Evolutionary conservation across 83 land plant species (phyloP).

Genomic region (Picea mariana): DNA sequence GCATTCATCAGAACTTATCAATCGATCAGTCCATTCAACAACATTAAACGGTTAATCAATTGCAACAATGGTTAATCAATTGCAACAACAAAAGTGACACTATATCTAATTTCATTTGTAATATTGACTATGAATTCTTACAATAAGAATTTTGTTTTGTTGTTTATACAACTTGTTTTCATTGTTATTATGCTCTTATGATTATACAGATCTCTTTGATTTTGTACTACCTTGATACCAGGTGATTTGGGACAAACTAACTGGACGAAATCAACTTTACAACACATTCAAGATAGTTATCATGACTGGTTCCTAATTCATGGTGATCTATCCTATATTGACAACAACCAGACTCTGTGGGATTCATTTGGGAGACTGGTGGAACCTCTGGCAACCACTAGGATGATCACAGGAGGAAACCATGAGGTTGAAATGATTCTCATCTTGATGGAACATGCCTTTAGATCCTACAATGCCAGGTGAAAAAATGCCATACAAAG

Average conservation of each 20-base stretch:
- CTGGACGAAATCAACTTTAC: conserved; percentile 51
- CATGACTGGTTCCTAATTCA: conserved; percentile 60
- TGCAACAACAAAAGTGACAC: too few species aligned
- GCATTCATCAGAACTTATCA: too few species aligned
- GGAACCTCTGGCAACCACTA: conserved; percentile 62
- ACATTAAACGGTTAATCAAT: too few species aligned
- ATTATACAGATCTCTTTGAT: too few species aligned
- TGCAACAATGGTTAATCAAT: too few species aligned
- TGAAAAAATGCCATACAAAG: conserved; percentile 56
- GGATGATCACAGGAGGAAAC: conserved; percentile 67
- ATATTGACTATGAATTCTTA: too few species aligned
- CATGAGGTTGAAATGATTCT: conserved; percentile 50
- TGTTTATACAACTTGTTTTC: too few species aligned
- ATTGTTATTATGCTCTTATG: too few species aligned
- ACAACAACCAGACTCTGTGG: conserved; percentile 59
- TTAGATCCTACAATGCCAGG: conserved; percentile 47
- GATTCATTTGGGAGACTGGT: conserved; percentile 69
- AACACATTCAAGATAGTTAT: conserved; percentile 32
- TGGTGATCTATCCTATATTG: conserved; percentile 75
- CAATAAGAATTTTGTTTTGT: too few species aligned
- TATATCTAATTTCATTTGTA: too few species aligned
- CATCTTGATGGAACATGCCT: too few species aligned
- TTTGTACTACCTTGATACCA: conserved; percentile 17
- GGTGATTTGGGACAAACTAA: conserved; percentile 54
- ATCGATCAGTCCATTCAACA: too few species aligned